A percentile compares a stretch with the other conserved stretches of the same genome.
Conservation (phyloP, 768 basidiomycete species). For the Boletus bicolor region DNA sequence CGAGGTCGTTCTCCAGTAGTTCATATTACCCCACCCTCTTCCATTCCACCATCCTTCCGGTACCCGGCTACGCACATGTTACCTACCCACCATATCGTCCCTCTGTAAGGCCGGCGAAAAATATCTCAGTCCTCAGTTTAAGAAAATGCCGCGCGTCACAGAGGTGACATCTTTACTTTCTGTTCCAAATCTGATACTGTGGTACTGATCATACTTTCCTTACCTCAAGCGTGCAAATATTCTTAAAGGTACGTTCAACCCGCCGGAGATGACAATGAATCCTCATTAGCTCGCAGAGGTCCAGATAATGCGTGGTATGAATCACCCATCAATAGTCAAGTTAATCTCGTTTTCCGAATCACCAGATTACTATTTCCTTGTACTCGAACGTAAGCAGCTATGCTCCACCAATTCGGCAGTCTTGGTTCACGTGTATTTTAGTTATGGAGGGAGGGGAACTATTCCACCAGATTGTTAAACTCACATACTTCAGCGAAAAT, state of each 20-base stretch:
- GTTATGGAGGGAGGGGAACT: constrained; percentile 98
- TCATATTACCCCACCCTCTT: constrained; percentile 21
- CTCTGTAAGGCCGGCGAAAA: constrained; percentile 78
- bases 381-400: constrained; percentile 76
- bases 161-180: constrained; percentile 61
- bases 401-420: neutral
- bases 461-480: constrained; percentile 98
- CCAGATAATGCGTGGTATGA: constrained; percentile 95
- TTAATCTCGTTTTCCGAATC: constrained; percentile 91
- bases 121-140: constrained; percentile 90
- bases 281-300: constrained; percentile 62
- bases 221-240: constrained; percentile 85
- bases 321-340: constrained; percentile 91
- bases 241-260: constrained; percentile 65
- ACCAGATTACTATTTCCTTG: constrained; percentile 87
- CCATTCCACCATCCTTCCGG: constrained; percentile 22
- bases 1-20: constrained; percentile 23
- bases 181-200: constrained; percentile 16
- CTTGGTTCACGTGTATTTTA: constrained; percentile 31
- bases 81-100: constrained; percentile 24
- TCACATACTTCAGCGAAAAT: constrained; percentile 97
- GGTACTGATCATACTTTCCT: constrained; percentile 19
- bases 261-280: neutral
- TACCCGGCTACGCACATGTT: constrained; percentile 12
- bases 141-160: constrained; percentile 96